Evolutionary conservation across 2,329 filamentous ascomycete species (phyloP).

Genomic region (Sclerotinia borealis): DNA sequence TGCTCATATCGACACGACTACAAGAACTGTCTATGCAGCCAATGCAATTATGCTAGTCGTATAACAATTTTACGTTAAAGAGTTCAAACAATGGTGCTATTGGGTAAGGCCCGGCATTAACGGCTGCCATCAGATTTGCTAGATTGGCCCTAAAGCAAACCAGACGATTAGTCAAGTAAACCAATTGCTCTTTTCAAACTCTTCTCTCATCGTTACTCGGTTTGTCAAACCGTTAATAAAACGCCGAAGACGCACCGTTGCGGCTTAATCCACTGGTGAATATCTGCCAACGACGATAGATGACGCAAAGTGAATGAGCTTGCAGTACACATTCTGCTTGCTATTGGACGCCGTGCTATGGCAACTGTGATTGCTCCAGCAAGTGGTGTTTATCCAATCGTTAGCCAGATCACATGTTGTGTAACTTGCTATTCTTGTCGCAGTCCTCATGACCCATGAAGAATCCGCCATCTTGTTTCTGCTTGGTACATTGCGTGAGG

Average conservation of each 20-base stretch:
- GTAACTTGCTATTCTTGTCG: neutral
- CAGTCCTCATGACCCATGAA: constrained; percentile 4
- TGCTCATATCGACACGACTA: neutral
- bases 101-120: neutral
- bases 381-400: neutral
- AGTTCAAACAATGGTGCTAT: neutral
- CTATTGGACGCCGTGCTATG: neutral
- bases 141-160: neutral
- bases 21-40: neutral
- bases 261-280: neutral
- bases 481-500: constrained; percentile 5
- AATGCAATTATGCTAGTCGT: neutral
- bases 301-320: neutral
- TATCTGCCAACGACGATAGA: neutral
- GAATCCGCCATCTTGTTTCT: neutral
- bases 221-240: neutral
- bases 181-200: neutral
- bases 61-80: neutral
- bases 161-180: neutral
- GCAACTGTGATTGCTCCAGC: neutral
- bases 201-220: neutral
- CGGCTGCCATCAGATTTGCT: neutral
- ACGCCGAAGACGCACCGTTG: constrained; percentile 3
- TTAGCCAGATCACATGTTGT: neutral
- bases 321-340: neutral